A percentile compares a stretch with the other conserved stretches of the same genome.
Evolutionary conservation across 352 stramenopile species (phyloP).

Genomic region (Ophiocytium majus): DNA sequence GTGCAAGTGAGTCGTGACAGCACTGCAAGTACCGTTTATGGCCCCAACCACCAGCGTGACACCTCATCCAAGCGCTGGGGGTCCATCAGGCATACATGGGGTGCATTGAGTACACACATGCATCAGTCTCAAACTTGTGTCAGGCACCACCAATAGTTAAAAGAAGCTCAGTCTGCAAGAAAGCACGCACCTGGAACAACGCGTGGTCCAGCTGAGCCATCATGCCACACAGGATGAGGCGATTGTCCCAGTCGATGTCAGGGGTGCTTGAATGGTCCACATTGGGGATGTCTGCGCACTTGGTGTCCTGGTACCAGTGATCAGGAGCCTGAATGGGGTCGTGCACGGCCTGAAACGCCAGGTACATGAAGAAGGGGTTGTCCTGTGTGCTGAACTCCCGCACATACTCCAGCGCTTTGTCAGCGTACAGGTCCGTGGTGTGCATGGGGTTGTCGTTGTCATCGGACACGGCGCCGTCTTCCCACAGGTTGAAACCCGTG

Average conservation of each 20-base stretch:
- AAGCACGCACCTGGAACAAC: background rate
- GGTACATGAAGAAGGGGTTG: conserved; percentile 54
- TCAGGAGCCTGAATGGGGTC: conserved; percentile 48
- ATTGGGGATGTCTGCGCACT: conserved; percentile 32
- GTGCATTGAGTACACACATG: too few relatives aligned
- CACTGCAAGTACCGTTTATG: too few relatives aligned
- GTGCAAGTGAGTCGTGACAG: too few relatives aligned
- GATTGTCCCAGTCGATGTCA: conserved; percentile 51
- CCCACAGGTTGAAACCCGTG: conserved; percentile 36
- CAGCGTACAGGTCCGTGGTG: conserved; percentile 55
- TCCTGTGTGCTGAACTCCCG: conserved; percentile 35
- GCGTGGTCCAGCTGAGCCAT: conserved; percentile 34
- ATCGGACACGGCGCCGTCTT: conserved; percentile 35
- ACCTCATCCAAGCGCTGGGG: too few relatives aligned
- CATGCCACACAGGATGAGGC: conserved; percentile 48
- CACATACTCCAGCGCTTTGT: conserved; percentile 44
- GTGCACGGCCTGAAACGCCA: conserved; percentile 52
- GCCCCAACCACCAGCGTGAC: too few relatives aligned
- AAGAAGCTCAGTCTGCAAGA: background rate
- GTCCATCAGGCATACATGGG: too few relatives aligned
- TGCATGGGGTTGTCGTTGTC: conserved; percentile 40
- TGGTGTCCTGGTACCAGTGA: conserved; percentile 37
- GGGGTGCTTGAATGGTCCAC: conserved; percentile 3
- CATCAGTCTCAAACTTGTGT: too few relatives aligned
- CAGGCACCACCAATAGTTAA: too few relatives aligned